A percentile compares a stretch with the other conserved stretches of the same genome.
Conservation (phyloP, 306 rosid species). For the Quercus rubra region DNA sequence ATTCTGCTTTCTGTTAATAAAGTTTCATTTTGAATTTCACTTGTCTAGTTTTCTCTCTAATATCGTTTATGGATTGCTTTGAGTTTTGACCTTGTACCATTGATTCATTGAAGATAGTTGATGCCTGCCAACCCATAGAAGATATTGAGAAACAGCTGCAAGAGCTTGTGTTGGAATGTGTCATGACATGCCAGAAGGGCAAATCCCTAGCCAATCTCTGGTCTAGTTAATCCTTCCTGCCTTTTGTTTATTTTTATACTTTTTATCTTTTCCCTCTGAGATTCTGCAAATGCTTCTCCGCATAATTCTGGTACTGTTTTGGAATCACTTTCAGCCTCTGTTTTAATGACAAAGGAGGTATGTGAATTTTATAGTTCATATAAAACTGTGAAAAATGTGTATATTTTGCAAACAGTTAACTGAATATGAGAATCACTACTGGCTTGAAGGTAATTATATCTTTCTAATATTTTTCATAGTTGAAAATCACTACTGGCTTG, state of each 20-base stretch:
- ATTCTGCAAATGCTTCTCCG: background rate
- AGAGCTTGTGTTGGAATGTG: slow-evolving; percentile 45
- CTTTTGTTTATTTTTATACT: background rate
- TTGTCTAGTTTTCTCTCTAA: too few species aligned
- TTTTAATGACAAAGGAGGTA: background rate
- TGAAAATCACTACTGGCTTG: too few species aligned
- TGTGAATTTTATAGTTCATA: background rate
- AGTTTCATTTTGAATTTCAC: too few species aligned
- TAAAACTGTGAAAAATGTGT: too few species aligned
- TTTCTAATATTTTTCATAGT: too few species aligned
- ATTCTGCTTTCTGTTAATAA: too few species aligned
- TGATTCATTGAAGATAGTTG: slow-evolving; percentile 55
- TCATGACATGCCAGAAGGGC: slow-evolving; percentile 55
- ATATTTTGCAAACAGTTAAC: too few species aligned
- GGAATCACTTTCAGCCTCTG: background rate
- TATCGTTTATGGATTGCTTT: too few species aligned
- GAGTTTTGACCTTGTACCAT: background rate
- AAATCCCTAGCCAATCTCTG: slow-evolving; percentile 59
- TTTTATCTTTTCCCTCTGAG: background rate
- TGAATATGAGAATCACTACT: too few species aligned
- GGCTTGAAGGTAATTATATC: too few species aligned
- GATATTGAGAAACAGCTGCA: slow-evolving; percentile 73
- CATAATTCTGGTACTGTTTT: background rate
- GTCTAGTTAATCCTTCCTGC: slow-evolving; percentile 20
- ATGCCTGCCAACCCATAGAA: slow-evolving; percentile 69